Evolutionary conservation across 2,329 filamentous ascomycete genomes (phyloP).

Genomic region (Ophiostoma triangulosporum): DNA sequence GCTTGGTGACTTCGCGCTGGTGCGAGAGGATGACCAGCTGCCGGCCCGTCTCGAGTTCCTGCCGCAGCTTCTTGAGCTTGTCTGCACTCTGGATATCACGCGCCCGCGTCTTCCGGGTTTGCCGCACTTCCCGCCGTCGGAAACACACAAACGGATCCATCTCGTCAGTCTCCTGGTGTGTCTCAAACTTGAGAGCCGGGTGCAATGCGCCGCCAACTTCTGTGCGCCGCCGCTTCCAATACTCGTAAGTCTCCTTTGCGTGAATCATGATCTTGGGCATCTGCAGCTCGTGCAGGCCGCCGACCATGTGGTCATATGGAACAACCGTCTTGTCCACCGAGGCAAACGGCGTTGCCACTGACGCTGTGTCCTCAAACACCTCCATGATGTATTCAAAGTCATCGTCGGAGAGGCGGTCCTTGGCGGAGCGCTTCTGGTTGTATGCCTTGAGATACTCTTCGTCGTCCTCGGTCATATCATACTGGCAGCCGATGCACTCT

Average conservation of each 20-base stretch:
- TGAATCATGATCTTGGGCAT: conserved; percentile 37
- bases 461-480: conserved; percentile 92
- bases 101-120: conserved; percentile 86
- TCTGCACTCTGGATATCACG: conserved; percentile 90
- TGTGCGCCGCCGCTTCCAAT: conserved; percentile 68
- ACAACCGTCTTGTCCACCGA: conserved; percentile 80
- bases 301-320: conserved; percentile 61
- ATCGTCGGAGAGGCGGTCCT: conserved; percentile 65
- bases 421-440: conserved; percentile 59
- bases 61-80: conserved; percentile 81
- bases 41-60: conserved; percentile 80
- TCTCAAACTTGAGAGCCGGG: conserved; percentile 81
- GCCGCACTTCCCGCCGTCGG: conserved; percentile 82
- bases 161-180: conserved; percentile 85
- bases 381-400: conserved; percentile 91
- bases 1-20: conserved; percentile 67
- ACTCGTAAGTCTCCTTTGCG: conserved; percentile 72
- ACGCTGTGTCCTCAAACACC: conserved; percentile 80
- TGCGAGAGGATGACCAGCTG: conserved; percentile 65
- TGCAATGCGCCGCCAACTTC: conserved; percentile 59
- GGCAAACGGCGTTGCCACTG: conserved; percentile 75
- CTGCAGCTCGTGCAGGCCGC: conserved; percentile 43
- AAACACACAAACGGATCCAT: conserved; percentile 97
- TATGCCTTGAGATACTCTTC: conserved; percentile 70
- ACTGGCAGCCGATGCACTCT: conserved; percentile 78